Evolutionary conservation across 192 early-diverging fungal genomes (phyloP).

Genomic region (Martensiomyces pterosporus): DNA sequence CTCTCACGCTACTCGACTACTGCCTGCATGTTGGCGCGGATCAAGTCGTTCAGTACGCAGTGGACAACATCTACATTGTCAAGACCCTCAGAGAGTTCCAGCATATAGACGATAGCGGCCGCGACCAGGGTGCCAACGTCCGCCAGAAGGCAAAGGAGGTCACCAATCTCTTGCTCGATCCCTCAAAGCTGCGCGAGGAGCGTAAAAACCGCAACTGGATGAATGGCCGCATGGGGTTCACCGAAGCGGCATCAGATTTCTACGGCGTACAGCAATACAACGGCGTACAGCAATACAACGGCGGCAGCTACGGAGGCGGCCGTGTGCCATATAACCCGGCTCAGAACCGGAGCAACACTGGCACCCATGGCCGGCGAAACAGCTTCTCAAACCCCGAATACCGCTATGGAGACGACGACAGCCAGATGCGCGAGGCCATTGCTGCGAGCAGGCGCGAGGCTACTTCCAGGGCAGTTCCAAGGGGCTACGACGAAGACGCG

Average conservation of each 20-base stretch:
- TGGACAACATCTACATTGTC: conserved; percentile 87
- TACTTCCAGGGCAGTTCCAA: conserved; percentile 35
- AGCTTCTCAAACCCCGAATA: conserved; percentile 21
- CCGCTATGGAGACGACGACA: conserved; percentile 65
- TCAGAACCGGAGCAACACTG: not conserved
- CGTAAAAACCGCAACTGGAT: conserved; percentile 64
- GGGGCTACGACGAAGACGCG: conserved; percentile 54
- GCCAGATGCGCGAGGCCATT: conserved; percentile 73
- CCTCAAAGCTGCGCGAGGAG: conserved; percentile 68
- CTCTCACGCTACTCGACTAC: conserved; percentile 81
- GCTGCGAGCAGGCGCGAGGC: conserved; percentile 78
- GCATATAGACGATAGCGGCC: conserved; percentile 86
- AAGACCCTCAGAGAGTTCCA: conserved; percentile 98
- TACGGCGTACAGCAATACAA: not conserved
- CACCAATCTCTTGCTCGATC: conserved; percentile 75
- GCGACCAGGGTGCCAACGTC: conserved; percentile 90
- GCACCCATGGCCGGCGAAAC: conserved; percentile 23
- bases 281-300: not conserved
- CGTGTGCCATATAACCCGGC: not conserved
- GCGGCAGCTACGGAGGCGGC: not conserved
- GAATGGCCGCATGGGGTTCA: conserved; percentile 57
- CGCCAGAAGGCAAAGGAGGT: conserved; percentile 92
- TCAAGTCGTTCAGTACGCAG: conserved; percentile 77
- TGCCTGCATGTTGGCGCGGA: conserved; percentile 83
- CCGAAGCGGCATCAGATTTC: conserved; percentile 4